These are phyloP conservation scores for Penicillium paxilli DNA, from an alignment of 495 filamentous ascomycete genomes.

Conservation along the genomic window DNA sequence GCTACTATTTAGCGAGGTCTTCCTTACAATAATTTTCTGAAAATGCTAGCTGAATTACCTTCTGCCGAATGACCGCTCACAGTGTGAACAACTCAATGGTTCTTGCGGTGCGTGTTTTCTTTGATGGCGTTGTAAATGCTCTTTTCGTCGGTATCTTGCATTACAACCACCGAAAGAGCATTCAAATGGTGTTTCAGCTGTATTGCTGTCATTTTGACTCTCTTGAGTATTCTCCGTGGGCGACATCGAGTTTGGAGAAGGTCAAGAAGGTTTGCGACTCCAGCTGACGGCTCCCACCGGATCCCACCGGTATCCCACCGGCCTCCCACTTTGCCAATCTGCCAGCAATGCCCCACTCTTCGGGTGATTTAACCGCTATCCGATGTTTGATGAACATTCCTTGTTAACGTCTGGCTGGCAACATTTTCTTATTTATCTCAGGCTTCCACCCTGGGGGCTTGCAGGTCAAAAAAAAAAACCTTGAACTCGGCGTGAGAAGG, in stretches of 20 bases:
- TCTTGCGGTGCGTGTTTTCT: background rate
- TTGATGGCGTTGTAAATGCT: constrained; percentile 5
- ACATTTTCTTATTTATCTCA: no score
- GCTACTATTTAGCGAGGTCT: no score
- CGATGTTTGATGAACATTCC: no score
- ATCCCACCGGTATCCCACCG: background rate
- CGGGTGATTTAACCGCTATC: no score
- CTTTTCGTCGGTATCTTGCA: constrained; percentile 4
- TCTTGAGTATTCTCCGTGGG: background rate
- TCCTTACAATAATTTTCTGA: no score
- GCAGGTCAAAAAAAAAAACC: no score
- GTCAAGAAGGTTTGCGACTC: background rate
- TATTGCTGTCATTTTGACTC: background rate
- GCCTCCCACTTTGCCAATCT: background rate
- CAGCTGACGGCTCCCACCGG: background rate
- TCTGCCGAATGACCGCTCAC: constrained; percentile 18
- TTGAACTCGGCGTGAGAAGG: no score
- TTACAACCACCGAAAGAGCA: constrained; percentile 2
- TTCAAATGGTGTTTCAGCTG: background rate
- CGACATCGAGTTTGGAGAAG: background rate
- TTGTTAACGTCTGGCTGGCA: no score
- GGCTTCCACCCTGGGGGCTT: no score
- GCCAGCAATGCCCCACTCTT: background rate
- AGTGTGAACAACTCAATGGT: constrained; percentile 14
- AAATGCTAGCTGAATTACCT: constrained; percentile 13